Percentiles rank a stretch among this genome's conserved stretches.
Conservation (phyloP, 495 filamentous ascomycete genomes). For the Pseudoneurospora amorphoporcata region DNA sequence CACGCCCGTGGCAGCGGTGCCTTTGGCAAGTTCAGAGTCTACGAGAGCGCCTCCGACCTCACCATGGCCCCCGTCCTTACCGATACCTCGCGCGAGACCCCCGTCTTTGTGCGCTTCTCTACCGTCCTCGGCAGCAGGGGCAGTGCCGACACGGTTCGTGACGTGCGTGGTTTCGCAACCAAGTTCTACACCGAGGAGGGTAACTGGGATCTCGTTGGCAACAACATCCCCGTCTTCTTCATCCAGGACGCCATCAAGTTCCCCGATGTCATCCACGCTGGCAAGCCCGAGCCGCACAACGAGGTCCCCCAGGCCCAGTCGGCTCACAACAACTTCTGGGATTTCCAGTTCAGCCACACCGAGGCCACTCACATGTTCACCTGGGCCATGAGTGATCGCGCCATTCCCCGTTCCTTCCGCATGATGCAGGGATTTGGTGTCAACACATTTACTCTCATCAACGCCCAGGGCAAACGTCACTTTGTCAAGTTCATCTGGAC, state of each 20-base stretch:
- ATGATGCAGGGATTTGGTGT: slow-evolving; percentile 95
- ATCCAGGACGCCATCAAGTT: slow-evolving; percentile 67
- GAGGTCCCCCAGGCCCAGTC: slow-evolving; percentile 50
- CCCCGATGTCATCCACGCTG: slow-evolving; percentile 67
- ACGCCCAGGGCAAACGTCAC: slow-evolving; percentile 56
- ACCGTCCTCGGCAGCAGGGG: slow-evolving; percentile 72
- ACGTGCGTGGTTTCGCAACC: slow-evolving; percentile 72
- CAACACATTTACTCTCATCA: slow-evolving; percentile 68
- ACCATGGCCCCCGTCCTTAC: slow-evolving; percentile 65
- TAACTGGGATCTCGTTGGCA: slow-evolving; percentile 54
- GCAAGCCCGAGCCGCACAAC: slow-evolving; percentile 74
- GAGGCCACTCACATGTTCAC: slow-evolving; percentile 81
- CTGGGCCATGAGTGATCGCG: slow-evolving; percentile 72
- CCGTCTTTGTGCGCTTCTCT: slow-evolving; percentile 73
- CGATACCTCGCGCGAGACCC: slow-evolving; percentile 69
- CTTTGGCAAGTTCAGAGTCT: slow-evolving; percentile 72
- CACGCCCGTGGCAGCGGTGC: slow-evolving; percentile 78
- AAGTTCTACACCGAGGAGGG: slow-evolving; percentile 63
- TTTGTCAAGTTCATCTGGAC: slow-evolving; percentile 82
- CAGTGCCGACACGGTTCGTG: slow-evolving; percentile 69
- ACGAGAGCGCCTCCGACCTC: slow-evolving; percentile 58
- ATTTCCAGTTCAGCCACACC: slow-evolving; percentile 51
- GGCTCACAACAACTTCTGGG: slow-evolving; percentile 58
- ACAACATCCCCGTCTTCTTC: slow-evolving; percentile 60
- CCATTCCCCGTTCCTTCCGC: slow-evolving; percentile 68